Evolutionary conservation across 805 yeast species (phyloP).

Genomic region (Barnettozyma populi): DNA sequence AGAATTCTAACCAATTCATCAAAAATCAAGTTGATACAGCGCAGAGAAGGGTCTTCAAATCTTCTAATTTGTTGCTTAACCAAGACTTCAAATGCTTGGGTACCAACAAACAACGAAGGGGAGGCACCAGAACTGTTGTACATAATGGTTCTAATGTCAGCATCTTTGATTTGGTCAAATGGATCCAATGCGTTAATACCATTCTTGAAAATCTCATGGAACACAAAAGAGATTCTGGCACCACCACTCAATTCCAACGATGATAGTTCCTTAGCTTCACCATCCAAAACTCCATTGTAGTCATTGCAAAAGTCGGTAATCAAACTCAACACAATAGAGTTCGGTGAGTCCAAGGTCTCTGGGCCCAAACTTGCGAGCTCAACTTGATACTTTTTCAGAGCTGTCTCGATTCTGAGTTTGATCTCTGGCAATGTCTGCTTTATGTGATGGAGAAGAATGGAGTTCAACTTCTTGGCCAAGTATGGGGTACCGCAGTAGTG

Average conservation of each 20-base stretch:
- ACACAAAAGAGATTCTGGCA: constrained; percentile 94
- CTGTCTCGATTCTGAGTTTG: constrained; percentile 80
- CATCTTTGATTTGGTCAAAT: constrained; percentile 91
- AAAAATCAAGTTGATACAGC: constrained; percentile 85
- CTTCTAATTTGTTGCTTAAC: constrained; percentile 91
- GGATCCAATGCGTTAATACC: constrained; percentile 93
- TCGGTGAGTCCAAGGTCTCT: constrained; percentile 82
- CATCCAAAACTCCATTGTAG: constrained; percentile 84
- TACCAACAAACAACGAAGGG: constrained; percentile 94
- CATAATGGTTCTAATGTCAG: constrained; percentile 94
- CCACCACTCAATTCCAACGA: constrained; percentile 93
- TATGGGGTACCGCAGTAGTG: constrained; percentile 99
- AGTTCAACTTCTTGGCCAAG: constrained; percentile 85
- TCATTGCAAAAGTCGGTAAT: constrained; percentile 92
- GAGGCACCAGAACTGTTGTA: constrained; percentile 96
- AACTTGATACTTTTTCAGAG: constrained; percentile 75
- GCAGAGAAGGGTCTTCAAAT: constrained; percentile 87
- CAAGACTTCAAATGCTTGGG: constrained; percentile 93
- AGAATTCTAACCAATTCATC: constrained; percentile 92
- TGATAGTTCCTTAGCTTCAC: constrained; percentile 86
- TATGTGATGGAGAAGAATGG: constrained; percentile 85
- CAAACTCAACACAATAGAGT: constrained; percentile 82
- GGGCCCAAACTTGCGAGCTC: constrained; percentile 82
- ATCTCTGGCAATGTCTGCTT: constrained; percentile 87
- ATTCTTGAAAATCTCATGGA: constrained; percentile 91